Base-by-base conservation (phyloP, 805 yeast genomes). In the Ogataea paraovalis region DNA sequence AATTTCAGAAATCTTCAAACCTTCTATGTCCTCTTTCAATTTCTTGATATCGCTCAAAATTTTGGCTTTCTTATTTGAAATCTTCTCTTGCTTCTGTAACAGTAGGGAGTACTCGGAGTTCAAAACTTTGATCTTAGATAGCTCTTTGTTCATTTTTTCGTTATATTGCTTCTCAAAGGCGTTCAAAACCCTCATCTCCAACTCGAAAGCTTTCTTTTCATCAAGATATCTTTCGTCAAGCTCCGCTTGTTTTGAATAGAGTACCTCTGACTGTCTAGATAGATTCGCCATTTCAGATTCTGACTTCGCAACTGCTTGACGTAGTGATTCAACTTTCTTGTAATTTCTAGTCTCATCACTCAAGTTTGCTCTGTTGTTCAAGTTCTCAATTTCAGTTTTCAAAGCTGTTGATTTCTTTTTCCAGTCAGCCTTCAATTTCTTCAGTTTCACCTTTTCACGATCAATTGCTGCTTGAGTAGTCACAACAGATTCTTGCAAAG, bases 401-500 rank as follows among this genome's bases (percentile, higher is more conserved):
- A 80, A 62, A 0, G 78, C 60, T 12, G 71, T 64, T 12, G 82
- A 63, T 45, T 75, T 74, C 55, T 82, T 83, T 44, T 78, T 69
- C 57, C 80, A 73, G 48, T 83, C 89, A 42, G 76, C 76, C 53
- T 79, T 76, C 42, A 75, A 61, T 45, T 79, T 79, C 61, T 81
- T 83, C 54, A 82, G 56, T 47, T 76, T 78, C n/a, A 68, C 57
- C 55, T 78, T 76, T 53, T 82, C 87, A 42, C 80, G 78, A 6
- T 74, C 72, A 39, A 83, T 68, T 36, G 79, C 78, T 21, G 78
- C 77, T 52, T 80, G 79, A 0, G 88, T 82, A 0, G 88, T 81
- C 30, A 80, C 72, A 32, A 83, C 76, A 19, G 86, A 80, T 55
- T 80, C 83, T 54, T 83, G 79, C 36, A 84, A 66, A 1, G 90